Base-by-base conservation (phyloP, 2,329 filamentous ascomycete species). In the Aspergillus brasiliensis region DNA sequence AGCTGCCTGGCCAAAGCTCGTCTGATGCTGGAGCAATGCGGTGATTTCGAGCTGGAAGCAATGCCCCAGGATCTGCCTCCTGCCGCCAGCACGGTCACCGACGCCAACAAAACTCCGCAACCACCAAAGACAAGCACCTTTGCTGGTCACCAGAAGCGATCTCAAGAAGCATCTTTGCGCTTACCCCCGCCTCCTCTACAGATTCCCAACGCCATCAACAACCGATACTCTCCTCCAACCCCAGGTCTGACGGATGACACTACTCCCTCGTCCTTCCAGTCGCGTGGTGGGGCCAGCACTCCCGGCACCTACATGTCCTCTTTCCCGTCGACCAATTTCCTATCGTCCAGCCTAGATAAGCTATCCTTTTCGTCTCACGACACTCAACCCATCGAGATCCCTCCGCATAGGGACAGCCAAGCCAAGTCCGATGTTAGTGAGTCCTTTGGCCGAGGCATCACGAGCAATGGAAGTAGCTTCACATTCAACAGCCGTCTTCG, bases 1-100 rank as follows among this genome's bases (percentile, higher is more conserved):
- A 92, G 97, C 67, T 97, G 94, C 75, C 90, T 97, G 19, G 88
- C 90, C 6, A 94, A 93, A 77, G 90, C 93, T 10, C 92, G 92
- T 69, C 84, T 86, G 72, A 87, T 96, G 47, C 89, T 99, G 59
- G 92, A 97, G 76, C 85, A 90, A 62, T 92, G 95, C 64, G 92
- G 93, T 19, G 93, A 97, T 74, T 96, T 97, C 65, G 92, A 97
- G 74, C 87, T 93, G 66, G 86, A 90, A 65, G 72, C 79, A 38
- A 64, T 77, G 40, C 75, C 81, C 28, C 76, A 90, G 25, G 84
- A 82, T 34, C 56, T 48, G 34, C 47, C 60, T 21, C 57, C 47
- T 27, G 47, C 46, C 15, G 19, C 56, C 52, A 51, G 52, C 47
- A 65, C 44, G n/a, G 57, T 37, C 21, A 52, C 55, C 38, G 65